These are phyloP conservation scores for Coniochaeta ligniaria DNA, from an alignment of 2,329 filamentous ascomycete species.

Conservation along the genomic window DNA sequence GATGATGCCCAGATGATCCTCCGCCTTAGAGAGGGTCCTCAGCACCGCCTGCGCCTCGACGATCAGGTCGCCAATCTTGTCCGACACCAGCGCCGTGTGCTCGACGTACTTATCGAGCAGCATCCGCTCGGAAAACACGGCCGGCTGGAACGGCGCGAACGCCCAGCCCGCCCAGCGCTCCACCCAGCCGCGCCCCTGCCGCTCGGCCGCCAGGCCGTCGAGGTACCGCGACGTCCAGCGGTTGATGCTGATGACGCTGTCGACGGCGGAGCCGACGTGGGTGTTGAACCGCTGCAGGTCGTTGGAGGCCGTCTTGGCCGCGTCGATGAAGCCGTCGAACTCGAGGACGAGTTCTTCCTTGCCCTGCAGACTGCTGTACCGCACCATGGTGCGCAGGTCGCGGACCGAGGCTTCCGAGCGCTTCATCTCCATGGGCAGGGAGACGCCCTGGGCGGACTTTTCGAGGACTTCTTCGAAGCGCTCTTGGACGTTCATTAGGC, in stretches of 20 bases:
- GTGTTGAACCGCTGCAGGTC: constrained; percentile 71
- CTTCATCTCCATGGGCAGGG: constrained; percentile 73
- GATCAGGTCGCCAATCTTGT: constrained; percentile 62
- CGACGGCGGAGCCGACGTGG: constrained; percentile 65
- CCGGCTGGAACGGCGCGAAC: constrained; percentile 56
- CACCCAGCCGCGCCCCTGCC: constrained; percentile 18
- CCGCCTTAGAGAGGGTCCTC: constrained; percentile 57
- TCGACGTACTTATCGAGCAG: constrained; percentile 69
- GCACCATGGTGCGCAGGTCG: constrained; percentile 66
- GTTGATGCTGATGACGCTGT: constrained; percentile 68
- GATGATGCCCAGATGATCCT: constrained; percentile 63
- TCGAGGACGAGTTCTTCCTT: constrained; percentile 67
- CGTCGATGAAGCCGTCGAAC: constrained; percentile 69
- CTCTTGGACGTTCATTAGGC: constrained; percentile 67
- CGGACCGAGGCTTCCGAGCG: constrained; percentile 66
- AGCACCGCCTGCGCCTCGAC: constrained; percentile 63
- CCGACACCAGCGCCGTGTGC: constrained; percentile 63
- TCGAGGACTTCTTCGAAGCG: constrained; percentile 71
- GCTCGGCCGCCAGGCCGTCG: constrained; percentile 44
- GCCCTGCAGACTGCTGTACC: constrained; percentile 59
- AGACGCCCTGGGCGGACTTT: constrained; percentile 56
- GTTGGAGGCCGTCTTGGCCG: constrained; percentile 54
- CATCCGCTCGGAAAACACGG: constrained; percentile 50
- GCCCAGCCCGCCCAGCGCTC: constrained; percentile 34
- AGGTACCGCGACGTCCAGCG: constrained; percentile 67